A percentile compares a stretch with the other conserved stretches of the same genome.
These are phyloP conservation scores for Hericium rajendrae DNA, from an alignment of 768 basidiomycete genomes.

Conservation along the genomic window DNA sequence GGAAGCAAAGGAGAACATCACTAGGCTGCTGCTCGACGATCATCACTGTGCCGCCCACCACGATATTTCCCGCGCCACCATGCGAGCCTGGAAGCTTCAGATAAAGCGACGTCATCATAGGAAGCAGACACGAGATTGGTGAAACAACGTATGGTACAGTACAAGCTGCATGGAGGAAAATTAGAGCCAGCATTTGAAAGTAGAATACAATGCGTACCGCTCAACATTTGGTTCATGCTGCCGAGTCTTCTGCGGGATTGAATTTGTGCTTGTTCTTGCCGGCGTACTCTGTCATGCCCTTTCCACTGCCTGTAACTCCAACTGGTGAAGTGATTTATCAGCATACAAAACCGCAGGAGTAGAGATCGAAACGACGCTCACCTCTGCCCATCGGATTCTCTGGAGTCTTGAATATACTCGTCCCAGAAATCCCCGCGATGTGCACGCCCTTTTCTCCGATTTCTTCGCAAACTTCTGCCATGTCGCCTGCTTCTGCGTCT, in stretches of 20 bases:
- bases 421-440: conserved; percentile 81
- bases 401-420: conserved; percentile 91
- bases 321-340: conserved; percentile 4
- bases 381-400: conserved; percentile 85
- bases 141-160: background rate
- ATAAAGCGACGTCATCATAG: background rate
- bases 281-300: conserved; percentile 13
- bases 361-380: conserved; percentile 27
- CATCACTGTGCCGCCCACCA: background rate
- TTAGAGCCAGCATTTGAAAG: no score
- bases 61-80: background rate
- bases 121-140: background rate
- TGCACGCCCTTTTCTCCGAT: conserved; percentile 85
- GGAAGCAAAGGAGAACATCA: background rate
- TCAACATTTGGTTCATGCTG: background rate
- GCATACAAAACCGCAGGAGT: background rate
- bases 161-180: background rate
- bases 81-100: background rate
- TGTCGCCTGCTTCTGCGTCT: conserved; percentile 69
- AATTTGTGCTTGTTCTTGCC: conserved; percentile 15
- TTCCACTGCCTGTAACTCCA: conserved; percentile 9
- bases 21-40: background rate
- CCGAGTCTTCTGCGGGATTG: conserved; percentile 1
- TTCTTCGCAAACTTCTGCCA: conserved; percentile 98
- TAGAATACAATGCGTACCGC: no score